Evolutionary conservation across 225 moss, liverwort and hornwort genomes (phyloP).

Genomic region (Physcomitrium patens): DNA sequence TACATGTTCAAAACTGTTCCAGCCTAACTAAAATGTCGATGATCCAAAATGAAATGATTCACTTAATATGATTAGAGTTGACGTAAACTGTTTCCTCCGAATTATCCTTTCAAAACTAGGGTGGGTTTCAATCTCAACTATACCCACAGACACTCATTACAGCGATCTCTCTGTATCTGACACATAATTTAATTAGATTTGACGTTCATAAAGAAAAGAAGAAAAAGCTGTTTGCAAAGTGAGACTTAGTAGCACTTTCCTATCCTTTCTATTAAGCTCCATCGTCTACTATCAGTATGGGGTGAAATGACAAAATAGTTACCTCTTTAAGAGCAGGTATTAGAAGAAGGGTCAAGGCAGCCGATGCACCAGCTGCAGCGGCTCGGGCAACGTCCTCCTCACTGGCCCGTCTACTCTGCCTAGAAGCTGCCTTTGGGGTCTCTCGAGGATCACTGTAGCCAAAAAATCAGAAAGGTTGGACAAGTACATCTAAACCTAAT

Average conservation of each 20-base stretch:
- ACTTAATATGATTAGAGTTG: no score
- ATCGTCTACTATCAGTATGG: constrained; percentile 1
- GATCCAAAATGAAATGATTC: no score
- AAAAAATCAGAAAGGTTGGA: constrained; percentile 25
- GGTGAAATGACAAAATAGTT: constrained; percentile 6
- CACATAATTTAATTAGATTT: no score
- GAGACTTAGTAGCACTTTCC: background rate
- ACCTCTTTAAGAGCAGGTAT: constrained; percentile 99
- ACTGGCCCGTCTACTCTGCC: constrained; percentile 78
- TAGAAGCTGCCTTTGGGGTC: constrained; percentile 58
- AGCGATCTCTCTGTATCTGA: no score
- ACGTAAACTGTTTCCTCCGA: no score
- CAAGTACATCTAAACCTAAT: background rate
- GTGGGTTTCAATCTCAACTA: no score
- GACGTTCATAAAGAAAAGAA: no score
- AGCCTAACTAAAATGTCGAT: no score
- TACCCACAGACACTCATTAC: no score
- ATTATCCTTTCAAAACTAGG: no score
- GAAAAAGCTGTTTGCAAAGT: background rate
- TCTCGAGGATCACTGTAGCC: constrained; percentile 45
- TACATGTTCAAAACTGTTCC: no score
- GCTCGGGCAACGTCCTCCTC: constrained; percentile 96
- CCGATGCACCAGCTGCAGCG: constrained; percentile 93
- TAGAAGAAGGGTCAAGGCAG: constrained; percentile 83
- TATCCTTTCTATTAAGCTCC: background rate